Evolutionary conservation across 768 basidiomycete species (phyloP).

Genomic region (Rhizopogon vulgaris): DNA sequence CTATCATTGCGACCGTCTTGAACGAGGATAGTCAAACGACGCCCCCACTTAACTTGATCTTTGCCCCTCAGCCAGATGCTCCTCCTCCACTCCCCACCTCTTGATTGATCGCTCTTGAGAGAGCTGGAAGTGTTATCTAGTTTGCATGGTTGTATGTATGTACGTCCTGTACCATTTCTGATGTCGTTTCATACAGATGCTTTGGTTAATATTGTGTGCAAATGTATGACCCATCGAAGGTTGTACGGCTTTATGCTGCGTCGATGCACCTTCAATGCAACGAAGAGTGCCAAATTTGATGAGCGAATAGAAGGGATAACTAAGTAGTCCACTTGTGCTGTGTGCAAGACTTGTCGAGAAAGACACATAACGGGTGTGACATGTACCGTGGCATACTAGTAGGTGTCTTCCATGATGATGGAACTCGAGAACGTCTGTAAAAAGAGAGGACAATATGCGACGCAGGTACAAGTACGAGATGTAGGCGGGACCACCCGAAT

Average conservation of each 20-base stretch:
- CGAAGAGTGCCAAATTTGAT: no score
- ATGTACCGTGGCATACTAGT: no score
- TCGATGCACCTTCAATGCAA: no score
- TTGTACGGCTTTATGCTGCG: not conserved
- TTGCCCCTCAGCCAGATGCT: slow-evolving; percentile 78
- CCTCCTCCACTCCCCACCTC: slow-evolving; percentile 66
- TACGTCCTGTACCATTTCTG: slow-evolving; percentile 7
- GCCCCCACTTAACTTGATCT: slow-evolving; percentile 75
- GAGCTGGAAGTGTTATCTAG: slow-evolving; percentile 11
- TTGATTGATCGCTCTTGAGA: slow-evolving; percentile 10
- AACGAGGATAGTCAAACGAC: slow-evolving; percentile 82
- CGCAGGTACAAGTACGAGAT: no score
- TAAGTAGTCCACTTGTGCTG: no score
- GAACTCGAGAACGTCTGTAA: no score
- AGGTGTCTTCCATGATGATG: no score
- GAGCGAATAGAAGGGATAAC: no score
- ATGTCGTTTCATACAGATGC: not conserved
- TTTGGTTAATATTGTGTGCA: not conserved
- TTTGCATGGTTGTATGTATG: slow-evolving; percentile 12
- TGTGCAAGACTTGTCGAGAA: no score
- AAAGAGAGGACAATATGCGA: no score
- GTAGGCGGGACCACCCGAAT: no score
- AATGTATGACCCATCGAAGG: not conserved
- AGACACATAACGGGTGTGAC: no score
- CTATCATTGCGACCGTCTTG: slow-evolving; percentile 80